phyloP scores from a whole-genome alignment of 495 filamentous ascomycete species.

The Podospora comata region DNA sequence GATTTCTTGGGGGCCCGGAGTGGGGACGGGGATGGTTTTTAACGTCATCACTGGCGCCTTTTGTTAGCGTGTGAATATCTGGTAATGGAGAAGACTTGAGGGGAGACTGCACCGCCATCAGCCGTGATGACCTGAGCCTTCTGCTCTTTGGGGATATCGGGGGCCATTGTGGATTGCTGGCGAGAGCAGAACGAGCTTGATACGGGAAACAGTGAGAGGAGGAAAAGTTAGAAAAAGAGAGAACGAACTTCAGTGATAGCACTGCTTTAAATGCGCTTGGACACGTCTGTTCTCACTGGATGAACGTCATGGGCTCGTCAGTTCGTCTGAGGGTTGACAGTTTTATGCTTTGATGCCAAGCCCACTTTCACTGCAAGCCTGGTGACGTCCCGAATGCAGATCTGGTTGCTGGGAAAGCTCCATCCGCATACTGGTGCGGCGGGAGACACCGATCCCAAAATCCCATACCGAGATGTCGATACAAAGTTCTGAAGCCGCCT shows the following conservation, averaged over 20 bases:
- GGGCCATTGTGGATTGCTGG: neutral
- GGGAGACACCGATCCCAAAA: neutral
- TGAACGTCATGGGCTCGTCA: constrained; percentile 8
- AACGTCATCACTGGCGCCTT: constrained; percentile 48
- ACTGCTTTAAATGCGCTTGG: neutral
- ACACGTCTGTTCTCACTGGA: constrained; percentile 3
- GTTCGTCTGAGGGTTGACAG: neutral
- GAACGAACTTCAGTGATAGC: neutral
- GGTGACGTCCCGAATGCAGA: neutral
- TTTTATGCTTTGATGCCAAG: constrained; percentile 1
- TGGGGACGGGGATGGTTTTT: constrained; percentile 74
- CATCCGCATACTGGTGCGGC: neutral
- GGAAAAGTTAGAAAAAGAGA: neutral
- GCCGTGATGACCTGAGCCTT: constrained; percentile 81
- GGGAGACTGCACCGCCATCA: constrained; percentile 53
- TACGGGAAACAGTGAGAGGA: neutral
- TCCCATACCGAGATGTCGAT: neutral
- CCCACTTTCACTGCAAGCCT: neutral
- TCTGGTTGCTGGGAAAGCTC: neutral
- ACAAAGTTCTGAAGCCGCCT: too few species aligned
- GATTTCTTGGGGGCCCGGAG: constrained; percentile 77
- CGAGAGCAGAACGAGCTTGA: neutral
- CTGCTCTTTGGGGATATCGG: constrained; percentile 63
- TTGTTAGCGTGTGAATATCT: constrained; percentile 15
- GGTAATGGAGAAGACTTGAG: neutral